Percentiles rank a stretch among this genome's conserved stretches.
Evolutionary conservation across 2,329 filamentous ascomycete genomes (phyloP).

Genomic region (Epichloe aotearoae): DNA sequence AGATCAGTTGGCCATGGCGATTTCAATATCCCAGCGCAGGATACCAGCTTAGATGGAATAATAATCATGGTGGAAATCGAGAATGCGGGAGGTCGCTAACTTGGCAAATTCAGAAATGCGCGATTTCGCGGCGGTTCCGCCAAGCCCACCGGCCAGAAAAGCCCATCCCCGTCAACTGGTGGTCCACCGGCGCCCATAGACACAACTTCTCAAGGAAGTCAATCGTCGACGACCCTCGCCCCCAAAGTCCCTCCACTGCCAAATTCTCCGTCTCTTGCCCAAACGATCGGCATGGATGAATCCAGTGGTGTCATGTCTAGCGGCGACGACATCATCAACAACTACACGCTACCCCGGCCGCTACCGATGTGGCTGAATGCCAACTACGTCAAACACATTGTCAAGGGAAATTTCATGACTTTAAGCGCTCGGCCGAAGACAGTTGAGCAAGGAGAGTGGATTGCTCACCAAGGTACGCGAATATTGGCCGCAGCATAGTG

Average conservation of each 20-base stretch:
- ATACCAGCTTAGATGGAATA: not conserved
- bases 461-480: constrained; percentile 75
- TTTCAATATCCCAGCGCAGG: not conserved
- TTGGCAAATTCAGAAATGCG: constrained; percentile 33
- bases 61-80: not conserved
- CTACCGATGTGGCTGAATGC: constrained; percentile 65
- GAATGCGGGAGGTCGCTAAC: constrained; percentile 9
- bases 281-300: constrained; percentile 57
- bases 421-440: constrained; percentile 85
- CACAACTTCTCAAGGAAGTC: constrained; percentile 31
- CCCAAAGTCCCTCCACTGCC: constrained; percentile 49
- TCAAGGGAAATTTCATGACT: constrained; percentile 96
- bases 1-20: not conserved
- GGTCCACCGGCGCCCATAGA: constrained; percentile 31
- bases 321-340: constrained; percentile 42
- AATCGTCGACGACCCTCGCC: constrained; percentile 38
- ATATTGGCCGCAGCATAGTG: not conserved
- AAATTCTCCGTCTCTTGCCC: constrained; percentile 49
- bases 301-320: constrained; percentile 32
- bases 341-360: constrained; percentile 51
- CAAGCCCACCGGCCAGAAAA: constrained; percentile 39
- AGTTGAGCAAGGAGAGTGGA: constrained; percentile 88
- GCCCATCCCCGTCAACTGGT: constrained; percentile 34
- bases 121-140: constrained; percentile 43
- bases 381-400: constrained; percentile 69